Conservation (phyloP, 2,329 filamentous ascomycete species). For the Arthrobotrys conoides region DNA sequence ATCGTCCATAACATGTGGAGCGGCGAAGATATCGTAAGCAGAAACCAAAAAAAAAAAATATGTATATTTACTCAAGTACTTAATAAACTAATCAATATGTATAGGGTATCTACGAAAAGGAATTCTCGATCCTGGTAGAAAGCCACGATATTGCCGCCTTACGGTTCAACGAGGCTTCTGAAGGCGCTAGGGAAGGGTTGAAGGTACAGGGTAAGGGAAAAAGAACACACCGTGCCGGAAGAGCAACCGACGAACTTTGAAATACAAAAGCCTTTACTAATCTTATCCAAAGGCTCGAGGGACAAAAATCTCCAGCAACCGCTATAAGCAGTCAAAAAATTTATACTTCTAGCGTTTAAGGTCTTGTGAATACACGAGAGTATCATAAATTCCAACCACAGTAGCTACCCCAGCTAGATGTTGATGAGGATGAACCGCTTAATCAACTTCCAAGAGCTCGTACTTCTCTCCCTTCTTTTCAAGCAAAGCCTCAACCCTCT, state of each 20-base stretch:
- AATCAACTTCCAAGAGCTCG: conserved; percentile 67
- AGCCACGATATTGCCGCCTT: conserved; percentile 57
- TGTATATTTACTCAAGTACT: too few species aligned
- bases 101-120: conserved; percentile 41
- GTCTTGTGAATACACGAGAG: neutral
- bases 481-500: conserved; percentile 81
- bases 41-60: neutral
- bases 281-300: conserved; percentile 7
- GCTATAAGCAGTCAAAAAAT: conserved; percentile 2
- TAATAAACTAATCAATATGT: neutral
- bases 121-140: conserved; percentile 39
- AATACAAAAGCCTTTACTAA: neutral
- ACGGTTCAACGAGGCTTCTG: conserved; percentile 36
- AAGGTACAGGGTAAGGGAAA: conserved; percentile 37
- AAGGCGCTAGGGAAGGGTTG: neutral
- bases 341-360: conserved; percentile 5
- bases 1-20: conserved; percentile 70
- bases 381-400: neutral
- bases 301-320: neutral
- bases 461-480: conserved; percentile 70
- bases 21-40: conserved; percentile 49
- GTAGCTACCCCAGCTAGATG: neutral
- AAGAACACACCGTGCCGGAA: conserved; percentile 21
- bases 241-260: conserved; percentile 34
- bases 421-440: neutral